These are phyloP conservation scores for Glycyrrhiza uralensis DNA, from an alignment of 306 rosid genomes.

Conservation along the genomic window DNA sequence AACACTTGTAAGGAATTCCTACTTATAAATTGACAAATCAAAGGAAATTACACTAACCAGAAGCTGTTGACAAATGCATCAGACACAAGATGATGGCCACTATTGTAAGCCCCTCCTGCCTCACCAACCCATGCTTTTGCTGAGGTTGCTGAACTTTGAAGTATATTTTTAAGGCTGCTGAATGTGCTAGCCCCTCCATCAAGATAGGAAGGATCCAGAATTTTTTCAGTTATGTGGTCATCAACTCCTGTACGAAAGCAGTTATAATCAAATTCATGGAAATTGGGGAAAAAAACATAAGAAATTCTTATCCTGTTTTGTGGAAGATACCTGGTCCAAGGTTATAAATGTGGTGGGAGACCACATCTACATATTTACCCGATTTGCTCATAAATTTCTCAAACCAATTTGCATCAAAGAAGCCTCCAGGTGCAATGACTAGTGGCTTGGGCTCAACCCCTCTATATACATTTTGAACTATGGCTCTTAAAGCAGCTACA, in stretches of 20 bases:
- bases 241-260: constrained; percentile 59
- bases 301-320: not conserved
- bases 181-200: constrained; percentile 56
- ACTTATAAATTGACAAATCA: not conserved
- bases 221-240: constrained; percentile 54
- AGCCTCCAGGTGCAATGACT: constrained; percentile 87
- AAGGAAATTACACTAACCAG: constrained; percentile 50
- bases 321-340: constrained; percentile 72
- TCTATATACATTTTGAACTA: constrained; percentile 48
- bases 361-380: constrained; percentile 39
- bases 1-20: not conserved
- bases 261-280: not conserved
- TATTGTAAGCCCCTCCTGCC: constrained; percentile 93
- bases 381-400: constrained; percentile 51
- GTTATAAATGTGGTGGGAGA: constrained; percentile 85
- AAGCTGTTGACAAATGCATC: constrained; percentile 84
- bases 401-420: constrained; percentile 78
- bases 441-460: constrained; percentile 59
- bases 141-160: constrained; percentile 45
- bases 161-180: constrained; percentile 47
- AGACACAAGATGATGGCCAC: constrained; percentile 77
- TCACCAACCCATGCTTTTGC: constrained; percentile 93
- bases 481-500: constrained; percentile 42
- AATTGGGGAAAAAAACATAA: not conserved
- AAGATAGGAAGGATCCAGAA: constrained; percentile 66